Base-by-base conservation (phyloP, 805 yeast species). In the Starmerella ratchasimensis region DNA sequence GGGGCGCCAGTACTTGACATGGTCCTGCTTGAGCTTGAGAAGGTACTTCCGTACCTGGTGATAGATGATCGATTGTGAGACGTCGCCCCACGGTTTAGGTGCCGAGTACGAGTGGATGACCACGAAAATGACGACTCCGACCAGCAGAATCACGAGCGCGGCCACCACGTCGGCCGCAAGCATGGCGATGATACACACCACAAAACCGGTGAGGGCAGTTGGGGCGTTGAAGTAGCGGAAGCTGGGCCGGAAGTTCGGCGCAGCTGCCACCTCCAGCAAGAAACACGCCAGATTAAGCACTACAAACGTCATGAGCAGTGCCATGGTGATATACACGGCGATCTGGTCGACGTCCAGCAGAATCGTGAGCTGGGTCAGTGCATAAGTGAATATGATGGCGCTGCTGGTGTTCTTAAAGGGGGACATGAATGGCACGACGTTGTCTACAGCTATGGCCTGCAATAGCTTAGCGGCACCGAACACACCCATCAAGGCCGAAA, bases 1-100 rank as follows among this genome's bases (percentile, higher is more conserved):
- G 0, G 99, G 99, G 49, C 99, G 68, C 98, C 99, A 90, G 56
- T 86, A 90, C 59, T 90, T 90, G 36, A 90, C 95, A 55, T 88
- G 93, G 52, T 90, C 94, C 50, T 83, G 83, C 42, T 83, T 71
- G 30, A 88, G 64, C 37, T 93, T 65, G 42, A 90, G 61, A 31
- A 83, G 62, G 53, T 90, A 90, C 55, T 90, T 90, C 48, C 99
- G 65, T 9, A 90, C 97, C 59, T 90, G 99, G 55, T 90, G 98
- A 57, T 90, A 90, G 34, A 90, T 88, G 43, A 90, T 67, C 29
- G 86, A 74, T 58, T 90, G 98, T 3, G 97, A 86, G 18, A 90
- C 96, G 59, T 90, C 99, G 25, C 99, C 99, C 86, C 95, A 90
- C 24, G 86, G 80, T 54, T 83, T 84, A 5, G 98, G 96, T 2